phyloP scores from a whole-genome alignment of 768 basidiomycete species.

The Lentinula lateritia region DNA sequence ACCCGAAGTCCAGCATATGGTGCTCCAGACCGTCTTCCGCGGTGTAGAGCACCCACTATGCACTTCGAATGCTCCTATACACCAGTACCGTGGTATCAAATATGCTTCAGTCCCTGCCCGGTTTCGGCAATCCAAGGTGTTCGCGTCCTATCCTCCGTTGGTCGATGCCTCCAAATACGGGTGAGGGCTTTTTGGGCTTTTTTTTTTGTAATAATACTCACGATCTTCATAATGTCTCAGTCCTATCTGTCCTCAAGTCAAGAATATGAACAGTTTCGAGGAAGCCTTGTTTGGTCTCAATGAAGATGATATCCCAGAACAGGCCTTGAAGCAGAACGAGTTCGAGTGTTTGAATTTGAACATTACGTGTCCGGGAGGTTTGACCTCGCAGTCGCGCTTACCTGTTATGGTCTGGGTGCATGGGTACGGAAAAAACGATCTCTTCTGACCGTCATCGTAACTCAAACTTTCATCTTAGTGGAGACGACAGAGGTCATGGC shows the following conservation, averaged over 20 bases:
- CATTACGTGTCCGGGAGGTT: slow-evolving; percentile 66
- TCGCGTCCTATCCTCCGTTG: slow-evolving; percentile 46
- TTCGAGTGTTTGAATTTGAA: slow-evolving; percentile 79
- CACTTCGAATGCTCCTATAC: slow-evolving; percentile 46
- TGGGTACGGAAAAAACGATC: slow-evolving; percentile 43
- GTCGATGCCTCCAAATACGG: slow-evolving; percentile 65
- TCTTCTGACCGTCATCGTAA: slow-evolving; percentile 2
- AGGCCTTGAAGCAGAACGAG: slow-evolving; percentile 59
- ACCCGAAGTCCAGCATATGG: slow-evolving; percentile 37
- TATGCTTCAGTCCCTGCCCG: slow-evolving; percentile 70
- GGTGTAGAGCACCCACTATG: slow-evolving; percentile 62
- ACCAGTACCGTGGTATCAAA: slow-evolving; percentile 76
- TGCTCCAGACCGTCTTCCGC: slow-evolving; percentile 58
- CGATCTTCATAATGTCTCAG: slow-evolving; percentile 26
- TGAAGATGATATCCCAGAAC: slow-evolving; percentile 45
- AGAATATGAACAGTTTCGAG: slow-evolving; percentile 39
- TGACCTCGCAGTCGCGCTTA: slow-evolving; percentile 43
- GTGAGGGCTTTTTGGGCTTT: slow-evolving; percentile 31
- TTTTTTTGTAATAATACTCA: neutral
- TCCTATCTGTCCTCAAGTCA: slow-evolving; percentile 70
- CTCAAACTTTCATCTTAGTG: slow-evolving; percentile 35
- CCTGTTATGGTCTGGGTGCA: slow-evolving; percentile 89
- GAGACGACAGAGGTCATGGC: slow-evolving; percentile 67
- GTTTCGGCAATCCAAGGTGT: slow-evolving; percentile 68
- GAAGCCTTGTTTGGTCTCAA: slow-evolving; percentile 58